These are phyloP conservation scores for Schwanniomyces vanrijiae DNA, from an alignment of 805 yeast genomes.

Conservation along the genomic window DNA sequence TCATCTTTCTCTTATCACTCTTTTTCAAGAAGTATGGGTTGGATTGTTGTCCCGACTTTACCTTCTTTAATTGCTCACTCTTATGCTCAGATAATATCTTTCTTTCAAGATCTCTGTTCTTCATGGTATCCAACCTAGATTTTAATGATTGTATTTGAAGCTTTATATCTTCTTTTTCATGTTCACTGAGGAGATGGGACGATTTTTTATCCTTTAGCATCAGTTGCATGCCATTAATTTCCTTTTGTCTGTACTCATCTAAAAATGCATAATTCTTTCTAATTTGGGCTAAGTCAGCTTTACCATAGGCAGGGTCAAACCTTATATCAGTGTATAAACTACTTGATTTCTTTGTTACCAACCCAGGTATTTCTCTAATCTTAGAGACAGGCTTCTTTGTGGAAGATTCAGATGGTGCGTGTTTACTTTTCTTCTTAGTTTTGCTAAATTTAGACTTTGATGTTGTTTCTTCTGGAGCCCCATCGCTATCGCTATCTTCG, in stretches of 20 bases:
- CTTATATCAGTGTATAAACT: conserved; percentile 75
- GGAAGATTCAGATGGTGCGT: conserved; percentile 84
- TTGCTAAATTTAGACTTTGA: conserved; percentile 10
- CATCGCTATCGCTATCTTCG: conserved; percentile 3
- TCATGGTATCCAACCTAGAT: conserved; percentile 66
- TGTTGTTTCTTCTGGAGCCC: conserved; percentile 36
- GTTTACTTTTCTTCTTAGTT: conserved; percentile 54
- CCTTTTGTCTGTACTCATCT: conserved; percentile 80
- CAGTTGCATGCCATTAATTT: conserved; percentile 58
- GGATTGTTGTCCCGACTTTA: conserved; percentile 50
- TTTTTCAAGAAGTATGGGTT: conserved; percentile 60
- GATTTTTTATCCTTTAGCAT: conserved; percentile 56
- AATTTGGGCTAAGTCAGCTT: conserved; percentile 64
- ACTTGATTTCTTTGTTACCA: conserved; percentile 39
- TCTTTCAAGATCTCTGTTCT: conserved; percentile 72
- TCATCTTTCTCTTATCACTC: conserved; percentile 68
- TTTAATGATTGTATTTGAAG: conserved; percentile 60
- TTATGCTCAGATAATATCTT: conserved; percentile 64
- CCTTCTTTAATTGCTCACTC: conserved; percentile 44
- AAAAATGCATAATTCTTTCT: conserved; percentile 81
- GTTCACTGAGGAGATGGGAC: conserved; percentile 36
- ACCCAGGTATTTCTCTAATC: conserved; percentile 74
- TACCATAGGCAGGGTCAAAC: conserved; percentile 88
- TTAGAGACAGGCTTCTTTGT: conserved; percentile 69
- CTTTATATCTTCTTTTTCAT: conserved; percentile 54